Evolutionary conservation across 106 monocot genomes (phyloP), one percentile per base, ranked within the genome.

Genomic region (Posidonia australis): DNA sequence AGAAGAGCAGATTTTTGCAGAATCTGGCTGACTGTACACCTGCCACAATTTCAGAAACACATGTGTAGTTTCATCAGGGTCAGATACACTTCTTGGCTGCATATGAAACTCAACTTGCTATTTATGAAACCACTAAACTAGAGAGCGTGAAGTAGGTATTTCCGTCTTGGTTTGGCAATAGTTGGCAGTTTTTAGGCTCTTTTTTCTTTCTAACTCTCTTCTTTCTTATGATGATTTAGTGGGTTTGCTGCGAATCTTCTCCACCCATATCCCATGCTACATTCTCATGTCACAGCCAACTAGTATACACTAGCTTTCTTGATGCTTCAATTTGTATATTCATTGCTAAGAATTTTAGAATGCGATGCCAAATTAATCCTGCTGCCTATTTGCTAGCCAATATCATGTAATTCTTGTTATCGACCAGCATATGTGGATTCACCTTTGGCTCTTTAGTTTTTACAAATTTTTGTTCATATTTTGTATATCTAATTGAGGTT

Each of bases 251-350:
- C 13, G 88, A 84, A 61, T 64, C 64, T 44, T 66, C 82, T 51
- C 74, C 80, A 69, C 80, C 84, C 10, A 85, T 92, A 18, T 77
- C 92, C 17, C 82, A 85, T 61, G 92, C 92, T 19, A 81, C 78
- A 53, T 92, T 80, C 64, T 92, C 92, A n/a, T 92, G 92, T 47
- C 82, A 92, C 68, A 82, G 92, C 31, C 87, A 82, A 72, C 56
- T 84, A 65, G 57, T 92, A 47, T 92, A 78, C 72, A 84, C 67
- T 13, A 73, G 78, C 66, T 82, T 87, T 65, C 44, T 82, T 49
- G 87, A 92, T 76, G 84, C 80, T 16, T 82, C 77, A n/a, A 71
- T 92, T 1, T 73, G 70, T 58, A 54, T 92, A 67, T 87, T 92
- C 46, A 76, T n/a, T 65, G 77, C 84, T 23, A 64, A 61, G 48